Conservation (phyloP, 1,284 basidiomycete species). For the Gomphus bonarii region DNA sequence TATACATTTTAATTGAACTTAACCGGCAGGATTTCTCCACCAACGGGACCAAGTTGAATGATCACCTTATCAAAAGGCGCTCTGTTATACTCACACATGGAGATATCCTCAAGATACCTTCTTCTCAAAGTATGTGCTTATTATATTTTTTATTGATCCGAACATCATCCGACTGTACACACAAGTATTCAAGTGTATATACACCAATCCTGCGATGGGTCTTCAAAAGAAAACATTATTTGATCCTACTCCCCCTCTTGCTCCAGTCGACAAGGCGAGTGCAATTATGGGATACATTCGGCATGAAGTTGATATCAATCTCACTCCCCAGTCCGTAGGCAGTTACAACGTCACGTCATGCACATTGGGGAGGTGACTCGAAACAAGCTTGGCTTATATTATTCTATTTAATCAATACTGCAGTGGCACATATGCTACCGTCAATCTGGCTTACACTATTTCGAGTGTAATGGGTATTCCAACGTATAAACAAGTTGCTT, state of each 20-base stretch:
- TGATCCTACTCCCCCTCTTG: constrained; percentile 48
- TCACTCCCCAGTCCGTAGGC: constrained; percentile 37
- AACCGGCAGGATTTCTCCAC: constrained; percentile 55
- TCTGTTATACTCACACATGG: constrained; percentile 66
- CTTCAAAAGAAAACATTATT: constrained; percentile 43
- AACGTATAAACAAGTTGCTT: constrained; percentile 57
- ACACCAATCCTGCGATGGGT: constrained; percentile 36
- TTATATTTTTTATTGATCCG: neutral
- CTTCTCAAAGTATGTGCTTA: constrained; percentile 39
- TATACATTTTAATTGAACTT: constrained; percentile 7
- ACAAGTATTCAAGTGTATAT: constrained; percentile 58
- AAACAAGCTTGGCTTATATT: neutral
- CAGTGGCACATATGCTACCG: constrained; percentile 68
- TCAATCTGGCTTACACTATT: constrained; percentile 42
- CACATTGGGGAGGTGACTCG: constrained; percentile 43
- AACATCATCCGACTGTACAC: neutral
- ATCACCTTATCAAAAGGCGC: constrained; percentile 49
- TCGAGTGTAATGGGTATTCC: constrained; percentile 38
- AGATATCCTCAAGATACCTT: constrained; percentile 56
- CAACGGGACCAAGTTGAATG: constrained; percentile 70
- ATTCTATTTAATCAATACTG: neutral
- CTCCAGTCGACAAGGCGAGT: constrained; percentile 41
- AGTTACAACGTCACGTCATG: constrained; percentile 61
- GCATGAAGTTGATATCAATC: constrained; percentile 14
- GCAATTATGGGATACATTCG: constrained; percentile 1